Percentiles rank a stretch among this genome's conserved stretches.
phyloP scores from a whole-genome alignment of 257 asterid species.

The Dorcoceras hygrometricum region DNA sequence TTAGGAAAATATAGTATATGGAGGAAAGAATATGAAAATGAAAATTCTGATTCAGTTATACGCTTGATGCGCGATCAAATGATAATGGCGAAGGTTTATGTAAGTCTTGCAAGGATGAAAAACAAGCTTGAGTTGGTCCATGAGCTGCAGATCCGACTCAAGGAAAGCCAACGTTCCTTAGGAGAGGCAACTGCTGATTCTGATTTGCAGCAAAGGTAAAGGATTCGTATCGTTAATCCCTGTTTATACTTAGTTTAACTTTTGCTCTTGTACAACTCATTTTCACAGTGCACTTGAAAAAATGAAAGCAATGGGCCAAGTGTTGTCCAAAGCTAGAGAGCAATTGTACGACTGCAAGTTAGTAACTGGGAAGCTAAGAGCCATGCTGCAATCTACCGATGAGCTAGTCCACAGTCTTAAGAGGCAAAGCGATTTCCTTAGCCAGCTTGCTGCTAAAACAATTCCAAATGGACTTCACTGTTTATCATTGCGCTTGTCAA shows the following conservation, averaged over 20 bases:
- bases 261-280: slow-evolving; percentile 23
- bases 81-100: slow-evolving; percentile 93
- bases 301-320: slow-evolving; percentile 89
- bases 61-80: slow-evolving; percentile 93
- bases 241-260: slow-evolving; percentile 10
- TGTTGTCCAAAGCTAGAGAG: slow-evolving; percentile 82
- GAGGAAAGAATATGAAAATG: slow-evolving; percentile 92
- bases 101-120: slow-evolving; percentile 79
- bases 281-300: slow-evolving; percentile 73
- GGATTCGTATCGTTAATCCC: slow-evolving; percentile 16
- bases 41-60: slow-evolving; percentile 83
- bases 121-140: slow-evolving; percentile 63
- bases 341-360: slow-evolving; percentile 87
- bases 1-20: slow-evolving; percentile 94
- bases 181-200: slow-evolving; percentile 86
- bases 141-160: slow-evolving; percentile 73
- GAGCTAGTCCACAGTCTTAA: slow-evolving; percentile 95
- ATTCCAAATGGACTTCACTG: slow-evolving; percentile 95
- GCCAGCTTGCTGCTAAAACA: slow-evolving; percentile 96
- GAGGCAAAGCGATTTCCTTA: slow-evolving; percentile 94
- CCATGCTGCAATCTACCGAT: slow-evolving; percentile 96
- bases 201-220: slow-evolving; percentile 72
- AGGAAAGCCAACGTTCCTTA: slow-evolving; percentile 93
- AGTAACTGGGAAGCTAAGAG: slow-evolving; percentile 90
- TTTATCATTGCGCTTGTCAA: slow-evolving; percentile 84